Evolutionary conservation across 2,329 filamentous ascomycete species (phyloP), one percentile per base, ranked within the genome.

Genomic region (Zasmidium cellare): DNA sequence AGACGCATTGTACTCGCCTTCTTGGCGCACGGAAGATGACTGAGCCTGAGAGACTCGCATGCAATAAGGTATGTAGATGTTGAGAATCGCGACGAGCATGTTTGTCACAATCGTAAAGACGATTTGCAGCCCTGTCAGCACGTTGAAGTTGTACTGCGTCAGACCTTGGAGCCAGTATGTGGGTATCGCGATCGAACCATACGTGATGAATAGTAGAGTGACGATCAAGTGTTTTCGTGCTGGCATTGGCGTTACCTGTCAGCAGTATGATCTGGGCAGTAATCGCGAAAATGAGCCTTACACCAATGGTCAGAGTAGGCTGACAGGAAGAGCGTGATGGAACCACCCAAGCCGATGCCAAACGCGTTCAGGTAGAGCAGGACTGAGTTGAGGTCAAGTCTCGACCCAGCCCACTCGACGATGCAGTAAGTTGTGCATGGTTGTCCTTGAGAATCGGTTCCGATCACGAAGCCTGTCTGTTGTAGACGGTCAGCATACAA

Each of bases 301-400:
- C 56, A 55, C 56, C 56, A 59, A 41, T 51, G 56, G 28, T 59
- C 56, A 35, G 56, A 59, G 53, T 55, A 59, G 14, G 56, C 56
- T n/a, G 52, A 49, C 9, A 59, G 23, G 48, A 59, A 56, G 24
- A 59, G 28, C 6, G 56, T 59, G 51, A 59, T 28, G 22, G 56
- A 16, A 24, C 56, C 56, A 11, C 24, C 46, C 2, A 59, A 41
- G 18, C 56, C 56, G 38, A 46, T 55, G 38, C 56, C 47, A 41
- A 59, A 59, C 9, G 56, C 56, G 28, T 51, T 49, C 31, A 59
- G 49, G 47, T 59, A 59, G 11, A 59, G 56, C 20, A 59, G 41
- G 3, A 59, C 53, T 3, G 56, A 55, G 53, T 59, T 59, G 9
- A 59, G 52, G 56, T 59, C 56, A 24, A 59, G 24, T 25, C 46